Percentiles rank a stretch among this genome's conserved stretches.
These are phyloP conservation scores for Sporothrix globosa DNA, from an alignment of 2,329 filamentous ascomycete species.

Conservation along the genomic window DNA sequence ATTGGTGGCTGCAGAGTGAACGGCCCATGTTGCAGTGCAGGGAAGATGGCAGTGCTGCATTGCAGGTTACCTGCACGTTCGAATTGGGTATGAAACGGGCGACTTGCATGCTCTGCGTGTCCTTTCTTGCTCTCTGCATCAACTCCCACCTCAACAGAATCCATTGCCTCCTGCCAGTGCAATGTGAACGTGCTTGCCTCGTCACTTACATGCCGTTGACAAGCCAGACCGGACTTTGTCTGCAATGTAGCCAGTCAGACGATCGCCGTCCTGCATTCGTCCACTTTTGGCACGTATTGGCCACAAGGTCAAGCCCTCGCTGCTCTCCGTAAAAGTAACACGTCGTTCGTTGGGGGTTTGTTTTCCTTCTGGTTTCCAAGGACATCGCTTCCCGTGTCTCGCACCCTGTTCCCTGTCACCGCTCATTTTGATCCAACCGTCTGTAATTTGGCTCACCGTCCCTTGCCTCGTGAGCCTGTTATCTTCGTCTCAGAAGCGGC, in stretches of 20 bases:
- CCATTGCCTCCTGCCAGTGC: background rate
- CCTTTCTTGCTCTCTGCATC: background rate
- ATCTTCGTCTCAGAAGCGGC: background rate
- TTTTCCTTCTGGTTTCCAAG: background rate
- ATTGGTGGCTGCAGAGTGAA: slow-evolving; percentile 1
- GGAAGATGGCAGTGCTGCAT: slow-evolving; percentile 8
- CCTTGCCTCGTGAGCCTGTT: background rate
- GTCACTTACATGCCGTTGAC: background rate
- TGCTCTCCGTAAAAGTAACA: background rate
- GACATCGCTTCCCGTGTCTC: slow-evolving; percentile 4
- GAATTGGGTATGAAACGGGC: background rate
- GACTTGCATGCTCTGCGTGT: background rate
- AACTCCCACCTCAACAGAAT: background rate
- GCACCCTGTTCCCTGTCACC: slow-evolving; percentile 37
- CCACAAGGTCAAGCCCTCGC: too few relatives aligned
- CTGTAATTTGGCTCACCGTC: background rate
- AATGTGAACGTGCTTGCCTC: background rate
- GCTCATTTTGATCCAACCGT: slow-evolving; percentile 27
- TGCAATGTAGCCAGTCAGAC: background rate
- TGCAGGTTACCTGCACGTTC: background rate
- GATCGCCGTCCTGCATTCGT: background rate
- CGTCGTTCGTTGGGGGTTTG: background rate
- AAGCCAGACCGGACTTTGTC: background rate
- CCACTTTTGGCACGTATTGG: background rate
- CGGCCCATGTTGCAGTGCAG: slow-evolving; percentile 19